Percentiles rank a stretch among this genome's conserved stretches.
These are phyloP conservation scores for Fusarium staphyleae DNA, from an alignment of 2,329 filamentous ascomycete genomes.

Conservation along the genomic window DNA sequence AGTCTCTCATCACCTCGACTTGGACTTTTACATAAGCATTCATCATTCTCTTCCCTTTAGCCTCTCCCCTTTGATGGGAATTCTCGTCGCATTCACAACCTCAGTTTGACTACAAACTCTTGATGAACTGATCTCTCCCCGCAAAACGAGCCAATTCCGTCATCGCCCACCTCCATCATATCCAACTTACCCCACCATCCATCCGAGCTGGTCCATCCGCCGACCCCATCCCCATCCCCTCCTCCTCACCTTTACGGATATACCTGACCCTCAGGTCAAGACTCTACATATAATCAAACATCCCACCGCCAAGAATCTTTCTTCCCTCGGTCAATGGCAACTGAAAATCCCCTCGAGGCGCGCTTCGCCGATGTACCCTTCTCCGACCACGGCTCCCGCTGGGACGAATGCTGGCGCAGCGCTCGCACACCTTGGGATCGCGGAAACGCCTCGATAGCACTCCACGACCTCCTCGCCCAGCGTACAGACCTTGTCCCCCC, in stretches of 20 bases:
- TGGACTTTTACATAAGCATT: too few relatives aligned
- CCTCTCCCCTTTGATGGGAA: too few relatives aligned
- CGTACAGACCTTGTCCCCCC: constrained; percentile 54
- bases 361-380: constrained; percentile 47
- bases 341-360: constrained; percentile 39
- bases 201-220: constrained; percentile 27
- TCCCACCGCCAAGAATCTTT: not conserved
- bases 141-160: constrained; percentile 28
- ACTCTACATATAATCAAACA: constrained; percentile 1
- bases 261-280: constrained; percentile 12
- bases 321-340: constrained; percentile 29
- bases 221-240: constrained; percentile 30
- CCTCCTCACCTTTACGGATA: constrained; percentile 25
- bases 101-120: not conserved
- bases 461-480: constrained; percentile 59
- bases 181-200: constrained; percentile 22
- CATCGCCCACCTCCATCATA: constrained; percentile 32
- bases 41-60: too few relatives aligned
- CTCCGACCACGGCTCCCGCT: constrained; percentile 48
- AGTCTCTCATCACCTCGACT: too few relatives aligned
- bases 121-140: constrained; percentile 1
- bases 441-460: constrained; percentile 59
- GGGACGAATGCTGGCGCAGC: constrained; percentile 58
- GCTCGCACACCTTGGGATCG: constrained; percentile 63
- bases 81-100: too few relatives aligned